phyloP scores from a whole-genome alignment of 73 alveolate species.

The Blepharisma stoltei region DNA sequence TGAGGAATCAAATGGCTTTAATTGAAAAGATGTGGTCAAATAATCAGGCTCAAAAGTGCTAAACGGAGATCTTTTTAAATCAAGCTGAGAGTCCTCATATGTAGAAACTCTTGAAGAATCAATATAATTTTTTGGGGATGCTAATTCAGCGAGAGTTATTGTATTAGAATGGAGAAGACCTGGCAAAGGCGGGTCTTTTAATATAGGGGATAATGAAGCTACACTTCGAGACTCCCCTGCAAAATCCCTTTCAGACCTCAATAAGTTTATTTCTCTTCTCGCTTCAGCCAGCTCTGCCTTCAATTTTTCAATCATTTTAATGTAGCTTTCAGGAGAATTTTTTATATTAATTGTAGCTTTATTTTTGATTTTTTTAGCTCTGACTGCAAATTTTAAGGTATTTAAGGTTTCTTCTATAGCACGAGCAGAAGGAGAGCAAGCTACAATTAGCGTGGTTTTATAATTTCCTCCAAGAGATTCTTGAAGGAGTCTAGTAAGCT shows the following conservation, averaged over 20 bases:
- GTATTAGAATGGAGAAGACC: too few relatives aligned
- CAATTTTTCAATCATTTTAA: conserved; percentile 9
- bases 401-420: conserved; percentile 81
- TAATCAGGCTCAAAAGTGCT: too few relatives aligned
- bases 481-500: conserved; percentile 88
- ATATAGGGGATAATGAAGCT: too few relatives aligned
- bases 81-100: too few relatives aligned
- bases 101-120: too few relatives aligned
- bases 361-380: conserved; percentile 85
- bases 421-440: conserved; percentile 88
- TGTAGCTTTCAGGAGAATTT: conserved; percentile 58
- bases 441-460: conserved; percentile 86
- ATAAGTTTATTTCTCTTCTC: conserved; percentile 2
- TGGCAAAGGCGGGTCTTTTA: too few relatives aligned
- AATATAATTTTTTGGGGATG: too few relatives aligned
- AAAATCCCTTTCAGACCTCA: background rate
- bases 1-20: too few relatives aligned
- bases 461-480: conserved; percentile 96
- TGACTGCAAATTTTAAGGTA: conserved; percentile 84
- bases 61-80: too few relatives aligned
- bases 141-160: too few relatives aligned
- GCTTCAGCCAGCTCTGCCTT: background rate
- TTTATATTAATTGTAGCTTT: conserved; percentile 70
- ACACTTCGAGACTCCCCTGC: too few relatives aligned
- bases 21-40: too few relatives aligned